Evolutionary conservation across 768 basidiomycete genomes (phyloP).

Genomic region (Postia placenta): DNA sequence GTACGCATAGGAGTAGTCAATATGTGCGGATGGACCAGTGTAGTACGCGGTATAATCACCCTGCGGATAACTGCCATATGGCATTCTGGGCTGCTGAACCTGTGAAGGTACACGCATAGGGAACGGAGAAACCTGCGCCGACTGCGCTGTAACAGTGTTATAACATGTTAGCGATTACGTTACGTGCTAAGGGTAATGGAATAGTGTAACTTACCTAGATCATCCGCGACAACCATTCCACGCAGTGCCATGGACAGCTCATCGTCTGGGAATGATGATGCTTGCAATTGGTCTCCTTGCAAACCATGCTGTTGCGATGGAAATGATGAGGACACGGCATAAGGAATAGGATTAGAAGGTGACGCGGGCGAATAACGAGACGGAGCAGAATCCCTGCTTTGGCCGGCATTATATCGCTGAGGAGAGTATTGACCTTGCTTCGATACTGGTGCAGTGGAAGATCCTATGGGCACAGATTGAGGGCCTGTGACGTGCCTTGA

Average conservation of each 20-base stretch:
- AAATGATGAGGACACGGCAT: slow-evolving; percentile 28
- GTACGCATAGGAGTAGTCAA: slow-evolving; percentile 46
- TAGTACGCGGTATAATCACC: slow-evolving; percentile 60
- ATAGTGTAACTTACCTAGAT: slow-evolving; percentile 33
- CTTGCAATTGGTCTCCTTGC: slow-evolving; percentile 30
- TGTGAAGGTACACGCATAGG: slow-evolving; percentile 36
- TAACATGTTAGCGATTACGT: too few relatives aligned
- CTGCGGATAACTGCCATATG: slow-evolving; percentile 46
- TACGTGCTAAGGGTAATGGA: too few relatives aligned
- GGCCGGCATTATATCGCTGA: slow-evolving; percentile 43
- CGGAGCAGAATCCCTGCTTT: slow-evolving; percentile 35
- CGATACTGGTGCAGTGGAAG: slow-evolving; percentile 20
- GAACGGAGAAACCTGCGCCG: slow-evolving; percentile 24
- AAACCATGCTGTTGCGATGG: slow-evolving; percentile 21
- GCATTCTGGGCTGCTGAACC: slow-evolving; percentile 37
- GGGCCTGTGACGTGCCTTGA: slow-evolving; percentile 11
- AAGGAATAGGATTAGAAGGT: slow-evolving; percentile 24
- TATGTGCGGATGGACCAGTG: slow-evolving; percentile 38
- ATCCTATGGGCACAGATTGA: slow-evolving; percentile 9
- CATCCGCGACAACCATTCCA: slow-evolving; percentile 57
- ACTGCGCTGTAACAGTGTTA: too few relatives aligned
- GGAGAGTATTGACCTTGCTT: slow-evolving; percentile 49
- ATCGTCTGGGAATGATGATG: slow-evolving; percentile 38
- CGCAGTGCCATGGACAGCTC: slow-evolving; percentile 54
- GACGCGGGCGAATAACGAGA: slow-evolving; percentile 43